Conservation (phyloP, 2,329 filamentous ascomycete species). For the Aspergillus pseudoviridinutans region DNA sequence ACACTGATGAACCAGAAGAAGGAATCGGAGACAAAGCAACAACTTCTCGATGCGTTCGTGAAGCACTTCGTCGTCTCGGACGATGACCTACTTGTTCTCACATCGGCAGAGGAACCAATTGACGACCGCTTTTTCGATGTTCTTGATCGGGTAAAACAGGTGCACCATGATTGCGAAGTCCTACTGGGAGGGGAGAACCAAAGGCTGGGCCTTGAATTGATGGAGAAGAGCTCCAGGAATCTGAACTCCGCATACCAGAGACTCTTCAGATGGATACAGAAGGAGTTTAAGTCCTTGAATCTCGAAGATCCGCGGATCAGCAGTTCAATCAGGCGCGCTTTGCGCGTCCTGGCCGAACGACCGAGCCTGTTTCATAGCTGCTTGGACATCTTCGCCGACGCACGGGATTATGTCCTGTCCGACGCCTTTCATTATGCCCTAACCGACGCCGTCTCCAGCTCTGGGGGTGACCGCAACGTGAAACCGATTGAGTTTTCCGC, state of each 20-base stretch:
- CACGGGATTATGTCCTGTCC: slow-evolving; percentile 78
- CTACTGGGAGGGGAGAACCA: slow-evolving; percentile 88
- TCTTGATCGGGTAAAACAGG: slow-evolving; percentile 75
- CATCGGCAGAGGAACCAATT: slow-evolving; percentile 74
- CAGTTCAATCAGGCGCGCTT: slow-evolving; percentile 72
- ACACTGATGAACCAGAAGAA: slow-evolving; percentile 67
- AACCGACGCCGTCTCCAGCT: slow-evolving; percentile 63
- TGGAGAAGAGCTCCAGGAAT: slow-evolving; percentile 83
- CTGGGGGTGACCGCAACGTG: slow-evolving; percentile 56
- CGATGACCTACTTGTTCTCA: slow-evolving; percentile 71
- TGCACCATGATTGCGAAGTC: slow-evolving; percentile 83
- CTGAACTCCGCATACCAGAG: slow-evolving; percentile 92
- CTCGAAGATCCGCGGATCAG: slow-evolving; percentile 93
- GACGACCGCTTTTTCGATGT: slow-evolving; percentile 79
- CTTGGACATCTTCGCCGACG: slow-evolving; percentile 87
- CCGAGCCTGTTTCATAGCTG: slow-evolving; percentile 91
- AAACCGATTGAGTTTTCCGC: slow-evolving; percentile 94
- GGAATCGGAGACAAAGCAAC: slow-evolving; percentile 74
- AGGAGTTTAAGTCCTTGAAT: slow-evolving; percentile 87
- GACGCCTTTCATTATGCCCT: slow-evolving; percentile 86
- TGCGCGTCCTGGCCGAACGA: slow-evolving; percentile 83
- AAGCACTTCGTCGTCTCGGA: slow-evolving; percentile 81
- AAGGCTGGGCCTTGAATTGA: slow-evolving; percentile 79
- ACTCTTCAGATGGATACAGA: slow-evolving; percentile 90
- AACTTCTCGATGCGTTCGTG: slow-evolving; percentile 71